Evolutionary conservation across 257 asterid species (phyloP).

Genomic region (Salvia splendens): DNA sequence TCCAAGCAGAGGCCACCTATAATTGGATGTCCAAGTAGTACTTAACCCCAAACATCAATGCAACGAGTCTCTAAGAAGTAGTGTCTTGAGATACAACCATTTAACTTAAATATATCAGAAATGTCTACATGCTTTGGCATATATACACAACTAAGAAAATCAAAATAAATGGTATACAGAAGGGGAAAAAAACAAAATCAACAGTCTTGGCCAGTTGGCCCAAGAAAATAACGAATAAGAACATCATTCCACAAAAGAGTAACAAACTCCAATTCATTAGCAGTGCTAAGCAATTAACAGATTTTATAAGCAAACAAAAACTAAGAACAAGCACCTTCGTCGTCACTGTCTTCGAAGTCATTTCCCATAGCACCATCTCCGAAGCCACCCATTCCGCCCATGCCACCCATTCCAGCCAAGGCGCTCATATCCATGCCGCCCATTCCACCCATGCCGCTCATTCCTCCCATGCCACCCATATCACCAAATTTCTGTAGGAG

Average conservation of each 20-base stretch:
- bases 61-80: too few species aligned
- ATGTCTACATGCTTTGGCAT: not conserved
- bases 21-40: too few species aligned
- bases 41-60: too few species aligned
- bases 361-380: conserved; percentile 55
- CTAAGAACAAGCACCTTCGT: conserved; percentile 60
- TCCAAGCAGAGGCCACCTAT: too few species aligned
- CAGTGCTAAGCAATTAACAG: not conserved
- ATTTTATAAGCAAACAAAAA: not conserved
- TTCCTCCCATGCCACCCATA: conserved; percentile 54
- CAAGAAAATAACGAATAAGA: not conserved
- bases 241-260: not conserved
- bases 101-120: too few species aligned
- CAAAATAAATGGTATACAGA: not conserved
- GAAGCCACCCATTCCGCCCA: conserved; percentile 48
- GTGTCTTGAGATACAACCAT: too few species aligned
- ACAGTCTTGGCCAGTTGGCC: not conserved
- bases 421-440: conserved; percentile 41
- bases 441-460: conserved; percentile 40
- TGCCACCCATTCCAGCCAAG: conserved; percentile 36
- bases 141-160: not conserved
- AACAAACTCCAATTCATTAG: not conserved
- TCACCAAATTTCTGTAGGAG: conserved; percentile 69
- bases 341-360: conserved; percentile 77
- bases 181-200: too few species aligned